phyloP scores from a whole-genome alignment of 352 stramenopile species.

The Phytophthora sansomeana region DNA sequence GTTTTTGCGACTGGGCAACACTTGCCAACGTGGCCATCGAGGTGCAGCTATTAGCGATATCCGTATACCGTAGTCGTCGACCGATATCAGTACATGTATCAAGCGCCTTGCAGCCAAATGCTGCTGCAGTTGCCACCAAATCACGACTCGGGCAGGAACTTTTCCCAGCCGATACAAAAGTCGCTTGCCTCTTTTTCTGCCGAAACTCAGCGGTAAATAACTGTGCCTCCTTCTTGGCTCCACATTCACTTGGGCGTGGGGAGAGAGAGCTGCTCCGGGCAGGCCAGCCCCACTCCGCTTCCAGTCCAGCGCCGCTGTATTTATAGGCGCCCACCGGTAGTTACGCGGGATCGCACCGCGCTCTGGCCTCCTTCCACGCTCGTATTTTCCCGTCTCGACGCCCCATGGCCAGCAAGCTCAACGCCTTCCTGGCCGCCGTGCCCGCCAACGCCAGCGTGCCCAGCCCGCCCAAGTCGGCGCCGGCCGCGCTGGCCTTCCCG shows the following conservation, averaged over 20 bases:
- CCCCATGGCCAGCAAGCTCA: slow-evolving; percentile 71
- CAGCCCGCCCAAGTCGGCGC: slow-evolving; percentile 40
- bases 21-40: no score
- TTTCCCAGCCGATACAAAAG: slow-evolving; percentile 28
- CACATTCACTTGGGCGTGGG: slow-evolving; percentile 14
- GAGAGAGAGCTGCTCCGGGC: slow-evolving; percentile 10
- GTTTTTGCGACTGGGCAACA: no score
- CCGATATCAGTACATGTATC: no score
- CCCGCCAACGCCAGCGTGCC: slow-evolving; percentile 62
- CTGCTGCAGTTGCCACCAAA: slow-evolving; percentile 20
- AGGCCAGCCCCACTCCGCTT: slow-evolving; percentile 1
- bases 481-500: slow-evolving; percentile 32
- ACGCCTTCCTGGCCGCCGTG: slow-evolving; percentile 78
- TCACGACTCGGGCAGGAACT: slow-evolving; percentile 27
- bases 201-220: slow-evolving; percentile 18
- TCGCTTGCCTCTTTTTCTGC: slow-evolving; percentile 30
- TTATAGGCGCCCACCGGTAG: slow-evolving; percentile 32
- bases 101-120: not conserved
- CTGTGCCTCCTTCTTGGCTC: slow-evolving; percentile 22
- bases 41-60: no score
- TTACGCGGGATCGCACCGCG: slow-evolving; percentile 27
- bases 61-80: no score
- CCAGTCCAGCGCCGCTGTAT: slow-evolving; percentile 21
- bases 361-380: not conserved
- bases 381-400: slow-evolving; percentile 23